Base-by-base conservation (phyloP, 768 basidiomycete genomes). In the Leccinum rimulosum region DNA sequence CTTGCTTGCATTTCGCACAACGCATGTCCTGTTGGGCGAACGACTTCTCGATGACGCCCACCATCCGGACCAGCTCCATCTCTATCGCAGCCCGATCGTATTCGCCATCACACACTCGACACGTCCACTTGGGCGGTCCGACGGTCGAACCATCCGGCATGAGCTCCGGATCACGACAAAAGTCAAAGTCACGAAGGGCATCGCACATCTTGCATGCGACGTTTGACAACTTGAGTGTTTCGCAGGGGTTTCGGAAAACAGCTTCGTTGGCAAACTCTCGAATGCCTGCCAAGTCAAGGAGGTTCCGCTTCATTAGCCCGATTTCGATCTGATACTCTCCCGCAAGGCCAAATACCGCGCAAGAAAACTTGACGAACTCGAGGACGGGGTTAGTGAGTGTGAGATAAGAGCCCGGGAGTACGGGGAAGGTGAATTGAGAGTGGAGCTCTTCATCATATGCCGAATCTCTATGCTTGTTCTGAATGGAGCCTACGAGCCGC, bases 181-280 rank as follows among this genome's bases (percentile, higher is more conserved):
- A 91, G 73, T 99, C 97, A 67, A 99, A 91, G 71, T 96, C 94
- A 3, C 90, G 84, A 60, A 95, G 80, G 14, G 79, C 75, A 71
- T 94, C 95, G 74, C 92, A 98, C 66, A 87, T 84, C 45, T 83
- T 85, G 70, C 96, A 98, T 31, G 95, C 91, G 38, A 98, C 89
- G 70, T 91, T 91, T 48, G 86, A 78, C 28, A 98, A 73, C 65
- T 89, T 89, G 56, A 96, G 80, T 9, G 91, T 85, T 69, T 93
- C 88, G 75, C 95, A 98, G 0, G 95, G 95, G 70, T 97, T 97
- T 55, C 85, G 84, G 80, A 95, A 99, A 1, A 80, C 73, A 4
- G 95, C 95, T 52, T 95, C 91, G 54, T 77, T 76, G 7, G 93
- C 86, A 66, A 96, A 98, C 72, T 97, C 94, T 52, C 88, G 84